A percentile compares a stretch with the other conserved stretches of the same genome.
Evolutionary conservation across 257 asterid genomes (phyloP).

Genomic region (Capsicum rhomboideum): DNA sequence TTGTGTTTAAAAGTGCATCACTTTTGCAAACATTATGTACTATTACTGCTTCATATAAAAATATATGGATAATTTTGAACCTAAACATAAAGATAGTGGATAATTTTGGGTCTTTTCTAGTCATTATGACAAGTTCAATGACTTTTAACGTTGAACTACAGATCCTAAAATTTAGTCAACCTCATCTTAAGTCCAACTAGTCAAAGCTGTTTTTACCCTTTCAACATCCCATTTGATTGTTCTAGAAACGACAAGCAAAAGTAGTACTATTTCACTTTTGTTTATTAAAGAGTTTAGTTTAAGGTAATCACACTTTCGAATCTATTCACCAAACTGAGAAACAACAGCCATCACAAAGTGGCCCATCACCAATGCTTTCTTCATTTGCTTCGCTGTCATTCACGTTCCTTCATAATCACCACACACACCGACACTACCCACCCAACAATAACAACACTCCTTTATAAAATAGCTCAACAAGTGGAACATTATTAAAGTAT

Average conservation of each 20-base stretch:
- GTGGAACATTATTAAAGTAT: neutral
- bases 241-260: neutral
- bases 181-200: neutral
- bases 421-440: neutral
- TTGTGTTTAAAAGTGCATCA: too few relatives aligned
- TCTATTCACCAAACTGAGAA: neutral
- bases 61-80: too few relatives aligned
- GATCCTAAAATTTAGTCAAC: neutral
- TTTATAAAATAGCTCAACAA: neutral
- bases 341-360: neutral
- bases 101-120: too few relatives aligned
- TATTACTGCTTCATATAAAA: too few relatives aligned
- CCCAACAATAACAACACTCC: neutral
- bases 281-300: neutral
- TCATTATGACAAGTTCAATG: too few relatives aligned
- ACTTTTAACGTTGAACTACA: neutral
- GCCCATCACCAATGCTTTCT: neutral
- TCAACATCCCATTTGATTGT: too few relatives aligned
- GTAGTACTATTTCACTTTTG: neutral
- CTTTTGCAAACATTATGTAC: too few relatives aligned
- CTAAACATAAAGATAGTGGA: too few relatives aligned
- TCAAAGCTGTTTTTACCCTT: neutral
- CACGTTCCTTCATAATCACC: neutral
- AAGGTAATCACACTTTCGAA: neutral
- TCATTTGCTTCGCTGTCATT: slow-evolving; percentile 6